These are phyloP conservation scores for Rubus parviflorus DNA, from an alignment of 306 rosid species.

Conservation along the genomic window DNA sequence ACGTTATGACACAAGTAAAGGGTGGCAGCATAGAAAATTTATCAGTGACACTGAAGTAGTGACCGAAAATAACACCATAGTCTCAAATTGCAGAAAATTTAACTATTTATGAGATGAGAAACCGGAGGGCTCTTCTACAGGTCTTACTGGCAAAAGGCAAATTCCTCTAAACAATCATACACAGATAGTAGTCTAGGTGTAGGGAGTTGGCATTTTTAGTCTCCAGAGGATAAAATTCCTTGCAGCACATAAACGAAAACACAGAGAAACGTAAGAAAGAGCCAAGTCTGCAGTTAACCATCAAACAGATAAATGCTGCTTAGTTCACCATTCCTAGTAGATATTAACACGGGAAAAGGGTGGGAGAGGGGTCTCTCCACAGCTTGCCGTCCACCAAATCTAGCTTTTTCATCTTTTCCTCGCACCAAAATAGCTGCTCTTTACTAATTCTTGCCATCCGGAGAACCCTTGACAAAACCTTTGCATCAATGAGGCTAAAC, in stretches of 20 bases:
- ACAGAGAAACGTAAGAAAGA: constrained; percentile 4
- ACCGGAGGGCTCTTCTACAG: background rate
- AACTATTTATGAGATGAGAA: background rate
- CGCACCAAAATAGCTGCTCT: constrained; percentile 87
- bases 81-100: background rate
- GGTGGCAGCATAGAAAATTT: background rate
- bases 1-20: background rate
- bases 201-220: background rate
- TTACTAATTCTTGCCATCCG: constrained; percentile 68
- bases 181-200: background rate
- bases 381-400: constrained; percentile 58
- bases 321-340: background rate
- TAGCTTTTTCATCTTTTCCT: constrained; percentile 85
- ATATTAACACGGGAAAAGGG: constrained; percentile 77
- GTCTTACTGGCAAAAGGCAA: background rate
- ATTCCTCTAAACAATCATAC: background rate
- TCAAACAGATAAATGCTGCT: background rate
- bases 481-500: constrained; percentile 65
- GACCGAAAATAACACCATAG: background rate
- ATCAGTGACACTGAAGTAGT: background rate
- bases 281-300: constrained; percentile 12
- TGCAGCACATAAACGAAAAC: background rate
- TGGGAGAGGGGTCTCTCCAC: constrained; percentile 78
- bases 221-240: background rate
- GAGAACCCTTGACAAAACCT: constrained; percentile 64